Conservation (phyloP, 2,329 filamentous ascomycete species). For the Neonectria ditissima region DNA sequence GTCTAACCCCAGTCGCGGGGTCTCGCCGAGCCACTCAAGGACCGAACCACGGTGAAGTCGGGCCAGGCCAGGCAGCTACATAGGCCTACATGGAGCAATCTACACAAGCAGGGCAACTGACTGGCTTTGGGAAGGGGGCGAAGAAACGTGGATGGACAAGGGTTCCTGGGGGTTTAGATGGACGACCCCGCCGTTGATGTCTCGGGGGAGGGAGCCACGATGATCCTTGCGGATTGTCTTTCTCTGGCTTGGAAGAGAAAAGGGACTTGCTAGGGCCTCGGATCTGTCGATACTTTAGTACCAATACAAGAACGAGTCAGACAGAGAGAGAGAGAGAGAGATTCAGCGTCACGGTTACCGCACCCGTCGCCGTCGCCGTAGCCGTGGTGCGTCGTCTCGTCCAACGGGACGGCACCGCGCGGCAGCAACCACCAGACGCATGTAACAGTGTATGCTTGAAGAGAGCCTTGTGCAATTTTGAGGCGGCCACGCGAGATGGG, state of each 20-base stretch:
- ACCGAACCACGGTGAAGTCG: slow-evolving; percentile 29
- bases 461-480: slow-evolving; percentile 34
- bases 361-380: too few relatives aligned
- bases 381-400: neutral
- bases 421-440: too few relatives aligned
- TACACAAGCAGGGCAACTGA: too few relatives aligned
- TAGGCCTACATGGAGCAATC: too few relatives aligned
- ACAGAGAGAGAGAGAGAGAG: too few relatives aligned
- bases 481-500: slow-evolving; percentile 46
- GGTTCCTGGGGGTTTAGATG: neutral
- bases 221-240: neutral
- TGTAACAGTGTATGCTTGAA: slow-evolving; percentile 40
- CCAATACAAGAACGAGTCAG: too few relatives aligned
- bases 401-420: neutral
- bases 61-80: neutral
- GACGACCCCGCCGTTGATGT: slow-evolving; percentile 6
- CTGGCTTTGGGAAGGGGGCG: too few relatives aligned
- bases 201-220: neutral
- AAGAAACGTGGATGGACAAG: neutral
- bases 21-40: slow-evolving; percentile 2
- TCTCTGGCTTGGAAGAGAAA: neutral
- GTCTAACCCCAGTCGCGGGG: slow-evolving; percentile 27
- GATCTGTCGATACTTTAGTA: slow-evolving; percentile 32
- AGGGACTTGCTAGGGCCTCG: slow-evolving; percentile 20
- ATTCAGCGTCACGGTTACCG: slow-evolving; percentile 7